Base-by-base conservation (phyloP, 2,329 filamentous ascomycete species). In the Metarhizium humberi region DNA sequence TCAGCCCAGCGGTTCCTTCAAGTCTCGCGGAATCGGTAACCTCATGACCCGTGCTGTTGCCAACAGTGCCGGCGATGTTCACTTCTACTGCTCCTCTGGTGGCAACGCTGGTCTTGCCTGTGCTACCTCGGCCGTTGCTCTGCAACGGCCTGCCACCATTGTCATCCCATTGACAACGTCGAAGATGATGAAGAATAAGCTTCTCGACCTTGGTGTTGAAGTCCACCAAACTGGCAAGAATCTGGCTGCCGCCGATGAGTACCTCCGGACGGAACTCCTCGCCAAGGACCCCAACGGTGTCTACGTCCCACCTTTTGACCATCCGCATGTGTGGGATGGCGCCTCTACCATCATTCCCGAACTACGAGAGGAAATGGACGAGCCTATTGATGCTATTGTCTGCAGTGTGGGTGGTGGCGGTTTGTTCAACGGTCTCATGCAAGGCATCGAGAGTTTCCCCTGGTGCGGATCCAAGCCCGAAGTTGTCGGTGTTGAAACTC, bases 101-200 rank as follows among this genome's bases (percentile, higher is more conserved):
- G 90, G 90, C 56, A 95, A 95, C 66, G 90, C 90, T 2, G 90
- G 90, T 1, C 81, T 95, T 4, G 90, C 90, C 1, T 90, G 87
- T 63, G 88, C 89, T 16, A 85, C 83, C 50, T 87, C 90, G 1
- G 87, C 89, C 13, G 74, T 75, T 29, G 75, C 80, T 2, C 77
- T 94, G 6, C 72, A 76, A 6, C 78, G 81, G 42, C 84, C 82
- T 1, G 85, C 83, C 67, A 92, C 89, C 5, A 86, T 95, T 58
- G 87, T 90, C 34, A 82, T 94, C 1, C 88, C 90, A 0, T 66
- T 75, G 8, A 75, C 74, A 6, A 88, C 87, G 0, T 82, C 85
- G 36, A 73, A 80, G 1, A 70, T 85, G 58, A 92, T 95, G 83
- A 78, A 90, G 51, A 73, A 76, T 46, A 90, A 90, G 71, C 77